A percentile compares a stretch with the other conserved stretches of the same genome.
Conservation (phyloP, 345 rosid genomes). For the Heritiera fomes region DNA sequence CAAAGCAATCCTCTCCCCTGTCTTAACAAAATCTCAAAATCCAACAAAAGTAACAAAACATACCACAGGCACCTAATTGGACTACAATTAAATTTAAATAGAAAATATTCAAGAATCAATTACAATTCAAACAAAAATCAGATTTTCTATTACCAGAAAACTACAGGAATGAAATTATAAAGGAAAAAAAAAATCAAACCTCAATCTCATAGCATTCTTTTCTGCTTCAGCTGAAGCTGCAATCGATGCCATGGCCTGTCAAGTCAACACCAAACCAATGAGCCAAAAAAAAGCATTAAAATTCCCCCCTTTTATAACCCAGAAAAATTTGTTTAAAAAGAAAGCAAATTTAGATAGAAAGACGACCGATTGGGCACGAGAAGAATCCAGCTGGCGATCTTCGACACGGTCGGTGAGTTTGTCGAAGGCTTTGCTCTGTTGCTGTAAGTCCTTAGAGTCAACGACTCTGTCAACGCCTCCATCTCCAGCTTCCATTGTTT, state of each 20-base stretch:
- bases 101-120: not conserved
- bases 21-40: not conserved
- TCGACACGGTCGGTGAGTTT: slow-evolving; percentile 98
- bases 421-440: slow-evolving; percentile 96
- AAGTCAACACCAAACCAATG: slow-evolving; percentile 2
- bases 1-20: not conserved
- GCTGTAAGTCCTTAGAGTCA: slow-evolving; percentile 92
- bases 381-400: slow-evolving; percentile 97
- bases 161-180: not conserved
- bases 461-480: slow-evolving; percentile 55
- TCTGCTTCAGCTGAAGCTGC: slow-evolving; percentile 84
- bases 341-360: not conserved
- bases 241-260: slow-evolving; percentile 96
- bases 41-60: not conserved
- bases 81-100: not conserved
- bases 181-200: slow-evolving; percentile 36
- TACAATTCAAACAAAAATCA: not conserved
- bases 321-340: not conserved
- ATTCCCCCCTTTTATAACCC: too few relatives aligned
- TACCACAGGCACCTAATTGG: not conserved
- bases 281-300: not conserved
- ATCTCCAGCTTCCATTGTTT: slow-evolving; percentile 66
- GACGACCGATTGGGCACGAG: slow-evolving; percentile 84
- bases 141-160: not conserved
- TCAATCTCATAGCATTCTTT: slow-evolving; percentile 80